Conservation (phyloP, 805 yeast genomes). For the Yamadazyma endophytica region DNA sequence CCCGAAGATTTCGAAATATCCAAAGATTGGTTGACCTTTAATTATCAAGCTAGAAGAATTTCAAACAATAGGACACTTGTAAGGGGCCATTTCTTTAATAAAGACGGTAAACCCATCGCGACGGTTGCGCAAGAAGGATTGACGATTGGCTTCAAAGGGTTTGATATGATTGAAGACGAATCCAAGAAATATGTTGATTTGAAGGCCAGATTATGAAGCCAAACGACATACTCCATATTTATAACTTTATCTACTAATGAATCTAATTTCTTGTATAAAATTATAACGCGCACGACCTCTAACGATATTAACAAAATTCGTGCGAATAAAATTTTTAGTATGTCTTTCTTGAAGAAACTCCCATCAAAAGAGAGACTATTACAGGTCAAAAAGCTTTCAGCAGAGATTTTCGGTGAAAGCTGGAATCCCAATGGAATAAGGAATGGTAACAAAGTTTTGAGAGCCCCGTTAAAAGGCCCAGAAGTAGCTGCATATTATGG, state of each 20-base stretch:
- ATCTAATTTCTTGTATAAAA: no score
- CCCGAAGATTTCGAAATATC: conserved; percentile 24
- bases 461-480: conserved; percentile 69
- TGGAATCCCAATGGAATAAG: conserved; percentile 64
- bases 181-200: conserved; percentile 8
- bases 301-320: no score
- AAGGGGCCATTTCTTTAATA: conserved; percentile 32
- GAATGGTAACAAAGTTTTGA: conserved; percentile 69
- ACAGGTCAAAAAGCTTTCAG: conserved; percentile 55
- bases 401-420: conserved; percentile 63
- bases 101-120: conserved; percentile 29
- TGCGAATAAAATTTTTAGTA: no score
- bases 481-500: conserved; percentile 71
- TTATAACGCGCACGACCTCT: conserved; percentile 1
- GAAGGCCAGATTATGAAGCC: conserved; percentile 7
- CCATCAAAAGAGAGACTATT: conserved; percentile 47
- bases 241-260: not conserved
- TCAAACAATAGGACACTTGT: conserved; percentile 34
- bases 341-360: conserved; percentile 26
- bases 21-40: conserved; percentile 33
- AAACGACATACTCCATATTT: not conserved
- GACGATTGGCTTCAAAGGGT: conserved; percentile 26
- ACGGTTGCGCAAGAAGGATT: conserved; percentile 41
- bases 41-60: conserved; percentile 31
- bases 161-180: conserved; percentile 10